Evolutionary conservation across 495 filamentous ascomycete species (phyloP).

Genomic region (Astrocystis sublimbata): DNA sequence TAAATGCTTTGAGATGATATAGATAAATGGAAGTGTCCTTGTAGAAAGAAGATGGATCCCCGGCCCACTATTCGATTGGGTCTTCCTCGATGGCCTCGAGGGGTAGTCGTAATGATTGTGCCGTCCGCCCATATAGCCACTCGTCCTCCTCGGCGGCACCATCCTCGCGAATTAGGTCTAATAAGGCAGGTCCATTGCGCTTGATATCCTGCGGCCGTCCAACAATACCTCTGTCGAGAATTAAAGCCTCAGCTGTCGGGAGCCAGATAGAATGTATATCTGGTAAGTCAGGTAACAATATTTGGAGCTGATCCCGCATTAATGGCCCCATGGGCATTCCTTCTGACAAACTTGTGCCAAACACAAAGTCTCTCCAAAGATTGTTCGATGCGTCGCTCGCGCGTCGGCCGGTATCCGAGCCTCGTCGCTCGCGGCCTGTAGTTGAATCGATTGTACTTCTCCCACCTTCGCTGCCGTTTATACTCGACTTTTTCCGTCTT

Average conservation of each 20-base stretch:
- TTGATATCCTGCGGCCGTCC: slow-evolving; percentile 53
- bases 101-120: slow-evolving; percentile 46
- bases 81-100: slow-evolving; percentile 52
- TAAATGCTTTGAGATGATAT: slow-evolving; percentile 23
- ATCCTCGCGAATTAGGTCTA: slow-evolving; percentile 56
- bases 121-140: slow-evolving; percentile 51
- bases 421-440: slow-evolving; percentile 27
- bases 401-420: slow-evolving; percentile 29
- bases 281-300: slow-evolving; percentile 51
- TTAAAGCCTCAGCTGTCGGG: slow-evolving; percentile 55
- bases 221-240: slow-evolving; percentile 55
- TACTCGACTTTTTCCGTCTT: slow-evolving; percentile 51
- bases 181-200: slow-evolving; percentile 52
- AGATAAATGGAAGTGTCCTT: not conserved
- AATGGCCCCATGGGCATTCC: slow-evolving; percentile 57
- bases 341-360: slow-evolving; percentile 52
- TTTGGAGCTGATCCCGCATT: slow-evolving; percentile 46
- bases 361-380: slow-evolving; percentile 47
- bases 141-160: slow-evolving; percentile 52
- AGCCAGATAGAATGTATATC: slow-evolving; percentile 53
- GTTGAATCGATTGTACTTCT: slow-evolving; percentile 17
- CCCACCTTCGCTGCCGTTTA: slow-evolving; percentile 18
- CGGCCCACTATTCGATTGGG: slow-evolving; percentile 34
- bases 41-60: not conserved
- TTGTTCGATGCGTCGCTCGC: slow-evolving; percentile 36